Evolutionary conservation across 257 asterid genomes (phyloP), one percentile per base, ranked within the genome.

Genomic region (Fraxinus anomala): DNA sequence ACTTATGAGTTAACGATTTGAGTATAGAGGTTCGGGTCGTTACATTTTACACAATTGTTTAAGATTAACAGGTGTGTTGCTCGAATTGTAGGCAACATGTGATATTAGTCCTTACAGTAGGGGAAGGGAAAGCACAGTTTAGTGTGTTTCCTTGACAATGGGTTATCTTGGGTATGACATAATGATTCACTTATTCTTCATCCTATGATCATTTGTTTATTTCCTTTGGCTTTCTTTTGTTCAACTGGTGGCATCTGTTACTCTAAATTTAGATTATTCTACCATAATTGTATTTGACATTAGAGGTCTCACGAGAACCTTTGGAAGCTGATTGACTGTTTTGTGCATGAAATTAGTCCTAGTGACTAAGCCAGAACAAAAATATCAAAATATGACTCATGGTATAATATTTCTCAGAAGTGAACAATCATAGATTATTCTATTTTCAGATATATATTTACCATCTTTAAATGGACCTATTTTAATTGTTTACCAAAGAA

Each of bases 91-190:
- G 99, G 94, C 89, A 75, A 94, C 85, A 54, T 92, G 86, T 75
- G 99, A 95, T 80, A 70, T 86, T 82, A 95, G 87, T 83, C 99
- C 97, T 8, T 89, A 88, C 88, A 89, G 80, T 74, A 86, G 83
- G 79, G 99, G 96, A 85, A 85, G 94, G 81, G 97, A 95, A 81
- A 95, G 92, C 93, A 93, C 98, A 28, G 91, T 90, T 73, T 95
- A 97, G 98, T 98, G 99, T 82, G 98, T 91, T 80, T 88, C 96
- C 81, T 86, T 93, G 88, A 93, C 93, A 98, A 61, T 91, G 75
- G 98, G 98, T 77, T 95, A 95, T 93, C 90, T 95, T 75, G 99
- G 98, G 99, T 95, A 95, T 78, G 91, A 23, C 34, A 85, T 76
- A 73, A 13, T 49, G 4, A 49, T 30, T 68, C 42, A 63, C 80